Percentiles rank a stretch among this genome's conserved stretches.
These are phyloP conservation scores for Phytophthora constricta DNA, from an alignment of 352 stramenopile genomes.

Conservation along the genomic window DNA sequence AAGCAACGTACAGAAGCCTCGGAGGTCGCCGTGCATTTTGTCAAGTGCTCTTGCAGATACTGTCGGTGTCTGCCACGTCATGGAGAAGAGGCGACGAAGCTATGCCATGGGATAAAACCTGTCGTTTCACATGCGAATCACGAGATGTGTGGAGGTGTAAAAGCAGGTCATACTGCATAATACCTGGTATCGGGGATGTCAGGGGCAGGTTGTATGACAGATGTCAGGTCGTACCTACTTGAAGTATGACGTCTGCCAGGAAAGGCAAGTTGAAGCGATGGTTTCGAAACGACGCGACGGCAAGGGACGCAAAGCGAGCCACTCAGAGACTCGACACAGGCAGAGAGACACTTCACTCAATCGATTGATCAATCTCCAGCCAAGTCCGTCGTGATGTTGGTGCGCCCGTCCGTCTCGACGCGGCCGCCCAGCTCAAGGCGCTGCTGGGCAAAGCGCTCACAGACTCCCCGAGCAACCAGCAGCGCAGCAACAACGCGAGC, in stretches of 20 bases:
- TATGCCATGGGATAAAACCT: too few relatives aligned
- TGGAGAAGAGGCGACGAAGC: neutral
- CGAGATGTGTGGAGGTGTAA: too few relatives aligned
- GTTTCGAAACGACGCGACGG: neutral
- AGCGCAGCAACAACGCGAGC: conserved; percentile 29
- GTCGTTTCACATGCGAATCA: too few relatives aligned
- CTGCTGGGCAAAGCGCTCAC: conserved; percentile 19
- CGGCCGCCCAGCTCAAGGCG: conserved; percentile 28
- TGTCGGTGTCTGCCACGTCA: too few relatives aligned
- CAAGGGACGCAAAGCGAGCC: neutral
- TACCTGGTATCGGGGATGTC: too few relatives aligned
- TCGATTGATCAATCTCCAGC: neutral
- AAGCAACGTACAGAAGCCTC: conserved; percentile 87
- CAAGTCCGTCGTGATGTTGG: conserved; percentile 24
- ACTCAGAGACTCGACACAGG: neutral
- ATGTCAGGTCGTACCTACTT: too few relatives aligned
- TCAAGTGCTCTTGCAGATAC: too few relatives aligned
- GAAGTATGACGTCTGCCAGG: too few relatives aligned
- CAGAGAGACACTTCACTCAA: neutral
- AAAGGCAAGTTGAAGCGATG: too few relatives aligned
- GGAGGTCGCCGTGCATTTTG: conserved; percentile 78
- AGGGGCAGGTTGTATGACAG: too few relatives aligned
- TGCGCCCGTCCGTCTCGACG: conserved; percentile 21
- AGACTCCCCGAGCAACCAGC: conserved; percentile 29
- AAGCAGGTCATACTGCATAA: too few relatives aligned